phyloP scores from a whole-genome alignment of 2,329 filamentous ascomycete genomes.

The Aaosphaeria arxii region DNA sequence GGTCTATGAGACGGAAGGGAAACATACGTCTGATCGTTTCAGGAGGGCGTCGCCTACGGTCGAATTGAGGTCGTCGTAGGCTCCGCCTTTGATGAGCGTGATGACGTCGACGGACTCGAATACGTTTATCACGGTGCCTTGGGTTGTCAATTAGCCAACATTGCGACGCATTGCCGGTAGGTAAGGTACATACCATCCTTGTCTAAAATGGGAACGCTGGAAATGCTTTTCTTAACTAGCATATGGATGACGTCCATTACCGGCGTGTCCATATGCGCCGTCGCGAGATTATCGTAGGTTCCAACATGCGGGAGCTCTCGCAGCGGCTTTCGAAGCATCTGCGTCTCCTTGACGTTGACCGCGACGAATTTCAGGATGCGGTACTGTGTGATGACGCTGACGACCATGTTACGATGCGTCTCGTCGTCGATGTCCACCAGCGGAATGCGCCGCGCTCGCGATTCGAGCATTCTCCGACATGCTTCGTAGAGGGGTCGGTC shows the following conservation, averaged over 20 bases:
- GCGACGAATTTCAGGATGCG: slow-evolving; percentile 98
- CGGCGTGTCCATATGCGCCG: slow-evolving; percentile 81
- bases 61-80: slow-evolving; percentile 84
- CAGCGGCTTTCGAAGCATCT: slow-evolving; percentile 82
- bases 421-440: slow-evolving; percentile 93
- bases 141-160: not conserved
- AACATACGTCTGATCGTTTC: slow-evolving; percentile 70
- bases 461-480: slow-evolving; percentile 89
- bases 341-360: slow-evolving; percentile 87
- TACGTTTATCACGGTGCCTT: slow-evolving; percentile 79
- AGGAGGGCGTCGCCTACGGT: slow-evolving; percentile 86
- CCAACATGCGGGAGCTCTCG: slow-evolving; percentile 75
- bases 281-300: slow-evolving; percentile 77
- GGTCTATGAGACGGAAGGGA: not conserved
- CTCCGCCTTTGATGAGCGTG: slow-evolving; percentile 87
- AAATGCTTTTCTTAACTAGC: slow-evolving; percentile 91
- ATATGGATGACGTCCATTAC: slow-evolving; percentile 93
- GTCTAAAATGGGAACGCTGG: slow-evolving; percentile 90
- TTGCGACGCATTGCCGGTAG: not conserved
- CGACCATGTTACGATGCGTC: slow-evolving; percentile 85
- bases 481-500: slow-evolving; percentile 90
- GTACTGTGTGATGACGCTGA: slow-evolving; percentile 97
- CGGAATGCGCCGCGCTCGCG: slow-evolving; percentile 87
- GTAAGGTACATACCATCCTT: slow-evolving; percentile 53
- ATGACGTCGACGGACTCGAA: slow-evolving; percentile 99